These are phyloP conservation scores for Tolypocladium amazonense DNA, from an alignment of 2,329 filamentous ascomycete species.

Conservation along the genomic window DNA sequence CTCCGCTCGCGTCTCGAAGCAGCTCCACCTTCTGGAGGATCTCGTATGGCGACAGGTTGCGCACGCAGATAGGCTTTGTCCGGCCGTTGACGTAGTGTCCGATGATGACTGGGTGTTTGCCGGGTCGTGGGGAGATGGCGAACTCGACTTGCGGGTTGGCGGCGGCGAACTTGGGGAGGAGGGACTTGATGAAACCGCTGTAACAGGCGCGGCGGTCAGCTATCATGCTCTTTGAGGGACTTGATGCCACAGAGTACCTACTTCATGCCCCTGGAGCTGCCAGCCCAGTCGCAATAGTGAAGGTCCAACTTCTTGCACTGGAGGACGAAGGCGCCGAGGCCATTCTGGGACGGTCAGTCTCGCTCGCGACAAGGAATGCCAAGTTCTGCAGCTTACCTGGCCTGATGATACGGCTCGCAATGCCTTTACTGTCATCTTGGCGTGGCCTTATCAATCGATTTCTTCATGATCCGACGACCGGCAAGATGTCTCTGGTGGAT, in stretches of 20 bases:
- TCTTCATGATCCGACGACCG: constrained; percentile 15
- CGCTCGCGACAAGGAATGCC: not conserved
- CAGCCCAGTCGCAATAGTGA: constrained; percentile 94
- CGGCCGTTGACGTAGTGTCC: constrained; percentile 90
- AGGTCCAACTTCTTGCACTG: constrained; percentile 95
- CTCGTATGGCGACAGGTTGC: constrained; percentile 71
- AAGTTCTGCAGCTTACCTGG: constrained; percentile 30
- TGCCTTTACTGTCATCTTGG: constrained; percentile 45
- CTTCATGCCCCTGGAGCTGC: constrained; percentile 93
- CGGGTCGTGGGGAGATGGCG: constrained; percentile 79
- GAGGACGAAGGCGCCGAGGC: constrained; percentile 90
- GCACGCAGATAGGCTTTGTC: constrained; percentile 77
- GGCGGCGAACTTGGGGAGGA: constrained; percentile 67
- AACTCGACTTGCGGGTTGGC: constrained; percentile 85
- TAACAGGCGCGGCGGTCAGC: not conserved
- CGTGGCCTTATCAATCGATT: constrained; percentile 16
- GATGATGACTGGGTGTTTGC: constrained; percentile 78
- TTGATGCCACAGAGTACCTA: constrained; percentile 28
- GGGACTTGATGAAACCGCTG: constrained; percentile 71
- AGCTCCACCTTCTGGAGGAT: constrained; percentile 71
- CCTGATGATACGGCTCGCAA: constrained; percentile 40
- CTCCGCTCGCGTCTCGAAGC: constrained; percentile 63
- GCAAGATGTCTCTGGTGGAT: constrained; percentile 8
- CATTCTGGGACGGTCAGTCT: constrained; percentile 54
- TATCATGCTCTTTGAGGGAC: not conserved